These are phyloP conservation scores for Trichomonas gallinae DNA, from an alignment of 208 protist species.

Conservation along the genomic window DNA sequence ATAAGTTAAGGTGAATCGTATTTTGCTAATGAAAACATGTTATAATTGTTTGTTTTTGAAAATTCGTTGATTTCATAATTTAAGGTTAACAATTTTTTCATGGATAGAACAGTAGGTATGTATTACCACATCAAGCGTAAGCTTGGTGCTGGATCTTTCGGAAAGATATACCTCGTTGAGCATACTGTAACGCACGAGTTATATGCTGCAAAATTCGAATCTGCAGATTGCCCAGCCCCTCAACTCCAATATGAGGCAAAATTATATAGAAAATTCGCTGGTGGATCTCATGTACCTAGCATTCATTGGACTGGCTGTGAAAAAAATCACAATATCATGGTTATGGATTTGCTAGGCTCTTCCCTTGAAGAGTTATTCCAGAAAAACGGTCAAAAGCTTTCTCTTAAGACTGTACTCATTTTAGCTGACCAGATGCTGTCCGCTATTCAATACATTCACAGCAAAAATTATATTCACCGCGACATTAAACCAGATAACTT, in stretches of 20 bases:
- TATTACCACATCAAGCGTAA: constrained; percentile 76
- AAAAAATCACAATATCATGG: constrained; percentile 91
- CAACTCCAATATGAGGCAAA: constrained; percentile 92
- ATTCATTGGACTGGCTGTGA: constrained; percentile 79
- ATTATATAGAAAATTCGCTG: constrained; percentile 66
- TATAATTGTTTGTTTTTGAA: no score
- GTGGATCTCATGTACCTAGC: constrained; percentile 74
- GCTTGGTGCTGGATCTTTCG: constrained; percentile 92
- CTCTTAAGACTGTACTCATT: constrained; percentile 93
- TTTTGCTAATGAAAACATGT: no score
- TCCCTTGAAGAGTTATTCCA: constrained; percentile 92
- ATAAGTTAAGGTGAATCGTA: no score
- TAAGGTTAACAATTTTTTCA: background rate
- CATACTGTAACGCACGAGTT: background rate
- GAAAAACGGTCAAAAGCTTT: constrained; percentile 50
- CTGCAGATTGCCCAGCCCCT: constrained; percentile 62
- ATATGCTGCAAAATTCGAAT: constrained; percentile 32
- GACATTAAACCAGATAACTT: constrained; percentile 97
- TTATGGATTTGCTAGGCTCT: constrained; percentile 95
- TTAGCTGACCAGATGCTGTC: constrained; percentile 85
- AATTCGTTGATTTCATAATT: no score
- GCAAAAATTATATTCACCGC: constrained; percentile 86
- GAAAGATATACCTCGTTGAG: constrained; percentile 64
- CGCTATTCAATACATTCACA: constrained; percentile 85
- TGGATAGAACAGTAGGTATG: constrained; percentile 72